A percentile compares a stretch with the other conserved stretches of the same genome.
Conservation (phyloP, 2,329 filamentous ascomycete species). For the Arthrocladium fulminans region DNA sequence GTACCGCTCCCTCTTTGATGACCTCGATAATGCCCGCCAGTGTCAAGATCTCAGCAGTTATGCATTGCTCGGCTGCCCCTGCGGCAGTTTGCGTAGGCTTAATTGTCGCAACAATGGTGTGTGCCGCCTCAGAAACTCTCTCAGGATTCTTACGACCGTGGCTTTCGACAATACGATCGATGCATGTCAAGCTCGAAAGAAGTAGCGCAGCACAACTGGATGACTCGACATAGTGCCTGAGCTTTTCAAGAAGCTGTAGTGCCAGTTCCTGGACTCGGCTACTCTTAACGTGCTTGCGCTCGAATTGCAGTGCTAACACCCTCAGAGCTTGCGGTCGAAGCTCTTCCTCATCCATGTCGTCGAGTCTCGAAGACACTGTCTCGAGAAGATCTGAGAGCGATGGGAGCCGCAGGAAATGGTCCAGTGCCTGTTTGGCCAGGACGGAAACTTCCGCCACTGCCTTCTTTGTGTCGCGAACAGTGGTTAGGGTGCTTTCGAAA, state of each 20-base stretch:
- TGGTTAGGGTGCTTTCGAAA: constrained; percentile 20
- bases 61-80: not conserved
- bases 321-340: constrained; percentile 70
- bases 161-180: constrained; percentile 87
- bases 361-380: constrained; percentile 72
- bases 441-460: constrained; percentile 24
- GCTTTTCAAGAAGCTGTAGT: constrained; percentile 62
- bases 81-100: too few relatives aligned
- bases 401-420: constrained; percentile 71
- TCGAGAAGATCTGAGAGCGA: constrained; percentile 84
- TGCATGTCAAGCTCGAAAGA: constrained; percentile 76
- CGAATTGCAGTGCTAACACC: constrained; percentile 71
- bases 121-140: constrained; percentile 9
- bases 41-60: constrained; percentile 43
- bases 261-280: constrained; percentile 23
- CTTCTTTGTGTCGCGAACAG: constrained; percentile 13
- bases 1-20: constrained; percentile 74
- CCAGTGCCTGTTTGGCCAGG: constrained; percentile 57
- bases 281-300: constrained; percentile 62
- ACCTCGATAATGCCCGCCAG: constrained; percentile 87
- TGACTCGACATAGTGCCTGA: constrained; percentile 66
- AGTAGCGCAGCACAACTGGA: constrained; percentile 67
- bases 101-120: not conserved
- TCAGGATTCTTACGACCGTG: constrained; percentile 87
- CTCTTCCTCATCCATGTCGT: constrained; percentile 46